These are phyloP conservation scores for Penicillium psychrofluorescens DNA, from an alignment of 495 filamentous ascomycete genomes.

Conservation along the genomic window DNA sequence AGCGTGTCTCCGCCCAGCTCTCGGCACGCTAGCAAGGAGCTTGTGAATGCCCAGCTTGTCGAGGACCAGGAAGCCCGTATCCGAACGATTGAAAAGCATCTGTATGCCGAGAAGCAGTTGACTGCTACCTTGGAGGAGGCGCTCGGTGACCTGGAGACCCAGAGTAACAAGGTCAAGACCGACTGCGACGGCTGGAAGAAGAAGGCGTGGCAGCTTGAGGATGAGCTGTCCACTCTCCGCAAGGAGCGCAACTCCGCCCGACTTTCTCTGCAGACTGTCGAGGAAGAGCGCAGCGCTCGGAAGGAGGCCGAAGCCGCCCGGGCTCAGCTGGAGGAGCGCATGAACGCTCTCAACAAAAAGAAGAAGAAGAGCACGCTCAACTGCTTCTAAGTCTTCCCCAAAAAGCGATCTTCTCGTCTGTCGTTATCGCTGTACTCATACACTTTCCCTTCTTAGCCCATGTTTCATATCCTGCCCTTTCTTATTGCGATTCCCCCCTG, in stretches of 20 bases:
- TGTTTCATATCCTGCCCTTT: slow-evolving; percentile 17
- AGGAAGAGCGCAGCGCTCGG: slow-evolving; percentile 85
- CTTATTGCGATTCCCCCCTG: slow-evolving; percentile 30
- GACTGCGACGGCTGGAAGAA: slow-evolving; percentile 88
- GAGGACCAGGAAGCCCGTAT: slow-evolving; percentile 95
- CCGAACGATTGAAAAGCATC: slow-evolving; percentile 91
- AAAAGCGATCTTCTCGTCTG: slow-evolving; percentile 6
- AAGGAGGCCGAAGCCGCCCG: slow-evolving; percentile 81
- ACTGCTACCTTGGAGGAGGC: slow-evolving; percentile 93
- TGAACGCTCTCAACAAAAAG: slow-evolving; percentile 83
- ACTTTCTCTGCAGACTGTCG: slow-evolving; percentile 83
- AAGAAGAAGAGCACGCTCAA: slow-evolving; percentile 96
- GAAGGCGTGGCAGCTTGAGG: slow-evolving; percentile 69
- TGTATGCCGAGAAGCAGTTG: slow-evolving; percentile 92
- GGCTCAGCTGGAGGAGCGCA: slow-evolving; percentile 83
- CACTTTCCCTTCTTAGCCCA: slow-evolving; percentile 2
- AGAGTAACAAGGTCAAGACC: slow-evolving; percentile 74
- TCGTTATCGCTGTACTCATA: slow-evolving; percentile 11
- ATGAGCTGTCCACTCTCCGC: slow-evolving; percentile 65
- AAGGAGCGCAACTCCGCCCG: slow-evolving; percentile 64
- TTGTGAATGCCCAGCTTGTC: slow-evolving; percentile 53
- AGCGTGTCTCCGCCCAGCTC: slow-evolving; percentile 41
- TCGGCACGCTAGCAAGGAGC: slow-evolving; percentile 76
- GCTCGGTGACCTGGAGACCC: slow-evolving; percentile 81
- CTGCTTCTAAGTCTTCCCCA: slow-evolving; percentile 61